Evolutionary conservation across 768 basidiomycete species (phyloP).

Genomic region (Pleurotus ostreatus): DNA sequence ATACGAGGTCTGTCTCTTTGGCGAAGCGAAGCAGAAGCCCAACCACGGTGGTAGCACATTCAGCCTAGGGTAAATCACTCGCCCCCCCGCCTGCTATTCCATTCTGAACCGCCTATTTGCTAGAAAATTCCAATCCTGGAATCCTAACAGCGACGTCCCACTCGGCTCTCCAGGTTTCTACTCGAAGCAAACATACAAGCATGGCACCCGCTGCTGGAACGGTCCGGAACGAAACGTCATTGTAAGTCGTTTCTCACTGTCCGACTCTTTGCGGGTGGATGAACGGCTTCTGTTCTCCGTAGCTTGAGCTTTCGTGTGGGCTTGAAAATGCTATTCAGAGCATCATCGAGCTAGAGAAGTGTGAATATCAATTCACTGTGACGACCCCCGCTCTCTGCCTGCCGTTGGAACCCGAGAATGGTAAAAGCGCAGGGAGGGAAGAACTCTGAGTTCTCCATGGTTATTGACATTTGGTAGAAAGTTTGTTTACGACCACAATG

Average conservation of each 20-base stretch:
- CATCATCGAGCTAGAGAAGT: conserved; percentile 91
- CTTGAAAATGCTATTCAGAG: conserved; percentile 75
- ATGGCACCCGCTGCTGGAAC: conserved; percentile 93
- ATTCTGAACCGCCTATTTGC: not conserved
- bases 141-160: conserved; percentile 49
- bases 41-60: conserved; percentile 70
- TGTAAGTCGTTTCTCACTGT: conserved; percentile 34
- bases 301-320: conserved; percentile 85
- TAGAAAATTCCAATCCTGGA: conserved; percentile 84
- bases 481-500: not conserved
- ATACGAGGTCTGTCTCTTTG: conserved; percentile 92
- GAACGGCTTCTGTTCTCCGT: conserved; percentile 1
- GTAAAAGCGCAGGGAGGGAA: conserved; percentile 35
- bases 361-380: conserved; percentile 86
- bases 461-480: not conserved
- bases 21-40: conserved; percentile 83
- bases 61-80: conserved; percentile 75
- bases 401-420: conserved; percentile 38
- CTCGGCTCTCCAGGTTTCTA: conserved; percentile 75
- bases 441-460: conserved; percentile 28
- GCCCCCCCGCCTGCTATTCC: not conserved
- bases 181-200: conserved; percentile 73
- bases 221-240: conserved; percentile 86
- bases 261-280: conserved; percentile 4
- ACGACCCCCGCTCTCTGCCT: conserved; percentile 84